Evolutionary conservation across 176 grass and related monocot species (phyloP), one percentile per base, ranked within the genome.

Genomic region (Zea luxurians): DNA sequence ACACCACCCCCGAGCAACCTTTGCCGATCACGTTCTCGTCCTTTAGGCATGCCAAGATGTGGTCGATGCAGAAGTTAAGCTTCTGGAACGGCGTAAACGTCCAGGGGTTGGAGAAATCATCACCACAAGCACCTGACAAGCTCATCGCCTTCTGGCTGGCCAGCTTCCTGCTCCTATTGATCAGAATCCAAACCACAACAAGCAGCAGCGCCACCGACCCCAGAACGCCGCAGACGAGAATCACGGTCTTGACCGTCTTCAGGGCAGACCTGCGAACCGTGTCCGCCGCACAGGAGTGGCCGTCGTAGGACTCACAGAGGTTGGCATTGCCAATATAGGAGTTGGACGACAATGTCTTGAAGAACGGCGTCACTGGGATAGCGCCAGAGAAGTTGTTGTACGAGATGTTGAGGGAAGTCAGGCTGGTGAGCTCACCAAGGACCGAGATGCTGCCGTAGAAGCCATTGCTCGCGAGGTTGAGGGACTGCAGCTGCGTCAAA

Each of bases 341-440:
- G 75, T 47, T 91, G 2, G 83, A 67, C 0, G 91, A 90, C 59
- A 95, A 16, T 13, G 88, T 98, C 85, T 71, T 88, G 74, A 98
- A 95, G 83, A 95, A 98, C 4, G 92, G 89, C 7, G 92, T 87
- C 48, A 91, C 78, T 0, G 96, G 96, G 78, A 98, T 95, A 0
- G 96, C 92, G 3, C 96, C 92, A 6, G 92, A 99, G 87, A 99
- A 99, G 76, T 99, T 99, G 71, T 99, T 99, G 82, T 83, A 89
- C 0, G 96, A 99, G 70, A 99, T 91, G 85, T 99, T 91, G 63
- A 99, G 87, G 38, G 83, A 92, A 27, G 92, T 87, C 62, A 99
- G 83, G 69, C 96, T 99, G 43, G 89, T 91, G 66, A 99, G 91
- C 34, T 45, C 38, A 15, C 87, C 82, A 34, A 99, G 81, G 44